Conservation (phyloP, 2,329 filamentous ascomycete genomes). For the Coniosporium tulheliwenetii region DNA sequence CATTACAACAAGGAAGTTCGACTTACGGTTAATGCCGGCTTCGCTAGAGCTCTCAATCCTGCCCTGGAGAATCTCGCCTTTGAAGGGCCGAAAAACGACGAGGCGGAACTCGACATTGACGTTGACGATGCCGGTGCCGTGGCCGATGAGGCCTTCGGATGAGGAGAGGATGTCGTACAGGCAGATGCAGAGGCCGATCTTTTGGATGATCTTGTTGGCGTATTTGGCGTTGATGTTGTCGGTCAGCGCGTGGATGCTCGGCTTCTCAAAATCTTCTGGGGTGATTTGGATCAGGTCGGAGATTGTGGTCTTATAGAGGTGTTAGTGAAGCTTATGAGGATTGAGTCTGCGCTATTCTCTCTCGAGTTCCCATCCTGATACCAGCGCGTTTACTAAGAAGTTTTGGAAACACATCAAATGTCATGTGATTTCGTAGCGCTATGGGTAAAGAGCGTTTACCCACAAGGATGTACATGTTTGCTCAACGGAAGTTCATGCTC, state of each 20-base stretch:
- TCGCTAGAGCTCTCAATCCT: constrained; percentile 62
- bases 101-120: constrained; percentile 92
- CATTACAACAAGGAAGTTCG: constrained; percentile 1
- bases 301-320: constrained; percentile 59
- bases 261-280: constrained; percentile 75
- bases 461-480: constrained; percentile 24
- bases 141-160: constrained; percentile 85
- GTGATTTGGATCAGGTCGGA: constrained; percentile 88
- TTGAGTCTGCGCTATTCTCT: neutral
- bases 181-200: constrained; percentile 83
- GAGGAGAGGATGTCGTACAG: constrained; percentile 82
- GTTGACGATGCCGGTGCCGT: constrained; percentile 82
- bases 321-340: neutral
- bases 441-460: constrained; percentile 3
- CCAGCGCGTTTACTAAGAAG: too few relatives aligned
- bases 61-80: constrained; percentile 78
- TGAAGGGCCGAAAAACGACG: constrained; percentile 89
- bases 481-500: neutral
- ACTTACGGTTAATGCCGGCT: constrained; percentile 54
- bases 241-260: constrained; percentile 71
- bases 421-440: neutral
- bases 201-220: constrained; percentile 89
- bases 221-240: constrained; percentile 97
- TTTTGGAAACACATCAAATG: too few relatives aligned
- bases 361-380: too few relatives aligned